phyloP scores from a whole-genome alignment of 176 grass and related monocot genomes.

The Alloteropsis semialata region DNA sequence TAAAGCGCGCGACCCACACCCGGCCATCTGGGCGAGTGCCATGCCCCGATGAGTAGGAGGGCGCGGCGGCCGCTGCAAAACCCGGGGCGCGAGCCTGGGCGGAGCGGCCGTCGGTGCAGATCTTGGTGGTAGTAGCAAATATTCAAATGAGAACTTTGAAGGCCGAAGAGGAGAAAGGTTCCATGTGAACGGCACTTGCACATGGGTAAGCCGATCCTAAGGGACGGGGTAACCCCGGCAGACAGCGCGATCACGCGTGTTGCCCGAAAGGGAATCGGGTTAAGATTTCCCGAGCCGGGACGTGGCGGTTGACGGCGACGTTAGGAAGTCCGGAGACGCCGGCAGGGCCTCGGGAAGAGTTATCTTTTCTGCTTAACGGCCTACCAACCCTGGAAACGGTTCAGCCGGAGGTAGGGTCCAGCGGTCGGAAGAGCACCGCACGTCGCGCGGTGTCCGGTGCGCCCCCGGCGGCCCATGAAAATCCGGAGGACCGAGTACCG shows the following conservation, averaged over 20 bases:
- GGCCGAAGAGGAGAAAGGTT: not conserved
- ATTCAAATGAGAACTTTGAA: slow-evolving; percentile 18
- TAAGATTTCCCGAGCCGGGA: slow-evolving; percentile 59
- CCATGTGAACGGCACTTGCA: slow-evolving; percentile 52
- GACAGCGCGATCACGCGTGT: slow-evolving; percentile 15
- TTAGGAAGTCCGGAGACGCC: slow-evolving; percentile 64
- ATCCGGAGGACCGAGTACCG: slow-evolving; percentile 34
- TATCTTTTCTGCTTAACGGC: slow-evolving; percentile 88
- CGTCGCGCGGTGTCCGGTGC: slow-evolving; percentile 54
- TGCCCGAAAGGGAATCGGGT: slow-evolving; percentile 49
- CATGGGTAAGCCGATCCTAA: slow-evolving; percentile 64
- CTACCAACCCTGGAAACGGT: slow-evolving; percentile 70
- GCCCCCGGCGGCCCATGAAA: slow-evolving; percentile 38
- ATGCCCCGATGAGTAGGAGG: no score
- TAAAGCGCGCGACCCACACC: not conserved
- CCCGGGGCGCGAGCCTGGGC: slow-evolving; percentile 48
- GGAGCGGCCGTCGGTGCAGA: slow-evolving; percentile 53
- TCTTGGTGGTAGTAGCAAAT: slow-evolving; percentile 34
- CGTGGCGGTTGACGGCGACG: slow-evolving; percentile 55
- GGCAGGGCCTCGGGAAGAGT: slow-evolving; percentile 73
- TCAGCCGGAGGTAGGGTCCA: slow-evolving; percentile 69
- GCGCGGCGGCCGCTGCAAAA: slow-evolving; percentile 43
- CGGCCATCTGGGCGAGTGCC: not conserved
- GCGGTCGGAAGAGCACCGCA: slow-evolving; percentile 62
- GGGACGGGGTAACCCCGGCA: not conserved